Percentiles rank a stretch among this genome's conserved stretches.
Conservation (phyloP, 805 yeast genomes). For the Yarrowia phangngaensis region DNA sequence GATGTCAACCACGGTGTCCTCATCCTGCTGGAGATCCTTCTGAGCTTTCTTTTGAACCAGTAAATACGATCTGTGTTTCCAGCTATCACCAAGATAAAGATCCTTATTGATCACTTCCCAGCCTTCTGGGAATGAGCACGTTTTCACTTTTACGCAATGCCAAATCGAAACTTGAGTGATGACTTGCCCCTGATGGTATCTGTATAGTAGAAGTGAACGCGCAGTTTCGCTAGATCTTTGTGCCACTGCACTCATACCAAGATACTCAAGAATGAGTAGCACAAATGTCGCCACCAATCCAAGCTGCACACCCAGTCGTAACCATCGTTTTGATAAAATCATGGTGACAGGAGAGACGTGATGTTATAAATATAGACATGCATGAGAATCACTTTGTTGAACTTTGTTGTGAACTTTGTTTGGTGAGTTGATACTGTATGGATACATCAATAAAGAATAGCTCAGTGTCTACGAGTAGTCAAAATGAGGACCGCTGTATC, state of each 20-base stretch:
- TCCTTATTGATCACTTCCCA: conserved; percentile 51
- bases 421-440: too few relatives aligned
- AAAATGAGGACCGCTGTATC: too few relatives aligned
- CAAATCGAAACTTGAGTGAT: conserved; percentile 6
- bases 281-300: conserved; percentile 1
- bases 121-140: conserved; percentile 29
- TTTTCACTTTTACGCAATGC: conserved; percentile 1
- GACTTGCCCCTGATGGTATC: conserved; percentile 5
- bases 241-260: conserved; percentile 5
- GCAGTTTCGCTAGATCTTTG: neutral
- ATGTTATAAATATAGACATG: too few relatives aligned
- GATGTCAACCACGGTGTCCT: conserved; percentile 11
- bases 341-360: neutral
- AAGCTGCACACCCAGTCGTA: conserved; percentile 15
- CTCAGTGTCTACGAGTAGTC: too few relatives aligned
- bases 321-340: conserved; percentile 11
- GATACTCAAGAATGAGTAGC: conserved; percentile 1
- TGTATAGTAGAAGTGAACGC: neutral
- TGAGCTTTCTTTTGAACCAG: conserved; percentile 36
- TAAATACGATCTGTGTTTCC: conserved; percentile 45
- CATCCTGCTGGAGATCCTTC: conserved; percentile 1
- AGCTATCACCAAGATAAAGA: conserved; percentile 43
- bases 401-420: too few relatives aligned
- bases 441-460: too few relatives aligned
- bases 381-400: too few relatives aligned